Evolutionary conservation across 805 yeast species (phyloP), one percentile per base, ranked within the genome.

Genomic region (Helenozyma rhizophorensis): DNA sequence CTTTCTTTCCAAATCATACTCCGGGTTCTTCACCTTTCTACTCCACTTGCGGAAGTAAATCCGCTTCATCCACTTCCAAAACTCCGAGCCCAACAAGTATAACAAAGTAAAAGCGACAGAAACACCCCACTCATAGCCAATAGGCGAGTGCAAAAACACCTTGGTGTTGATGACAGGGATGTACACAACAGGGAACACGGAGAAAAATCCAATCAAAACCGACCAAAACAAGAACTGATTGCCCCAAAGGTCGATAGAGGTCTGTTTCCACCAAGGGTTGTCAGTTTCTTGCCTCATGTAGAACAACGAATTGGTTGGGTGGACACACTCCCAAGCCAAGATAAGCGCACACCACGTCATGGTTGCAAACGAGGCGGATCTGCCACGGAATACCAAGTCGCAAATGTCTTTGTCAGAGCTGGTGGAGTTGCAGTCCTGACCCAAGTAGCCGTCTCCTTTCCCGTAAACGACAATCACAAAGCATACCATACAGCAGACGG

Each of bases 1-100:
- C 41, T 61, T 67, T 53, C 72, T 73, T 50, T 79, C 83, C 56
- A 78, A 62, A 43, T 79, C 86, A 32, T 70, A 65, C 48, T 78
- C 83, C 12, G 84, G 84, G 47, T 77, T 76, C 34, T 63, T 66
- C 10, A 69, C 76, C 38, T 51, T 62, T 28, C 38, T 24, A 26
- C 40, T 30, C 43, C 45, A 41, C 26, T 50, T 51, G 25, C 65
- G 46, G 25, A 31, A 34, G 43, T 53, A 58, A 21, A 68, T 37
- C 36, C 70, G 46, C 51, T 65, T 66, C 25, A 43, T 44, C 67
- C 68, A 67, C 35, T 61, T 59, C 59, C 64, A 56, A 3, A 48
- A 52, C 43, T 68, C 72, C 9, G 61, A 56, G 2, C 60, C 64
- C 10, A 50, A 25, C 5, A 63, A 48, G 43, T 51, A 62, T 26